A percentile compares a stretch with the other conserved stretches of the same genome.
These are phyloP conservation scores for Trichosanthes cucumerina DNA, from an alignment of 306 rosid species.

Conservation along the genomic window DNA sequence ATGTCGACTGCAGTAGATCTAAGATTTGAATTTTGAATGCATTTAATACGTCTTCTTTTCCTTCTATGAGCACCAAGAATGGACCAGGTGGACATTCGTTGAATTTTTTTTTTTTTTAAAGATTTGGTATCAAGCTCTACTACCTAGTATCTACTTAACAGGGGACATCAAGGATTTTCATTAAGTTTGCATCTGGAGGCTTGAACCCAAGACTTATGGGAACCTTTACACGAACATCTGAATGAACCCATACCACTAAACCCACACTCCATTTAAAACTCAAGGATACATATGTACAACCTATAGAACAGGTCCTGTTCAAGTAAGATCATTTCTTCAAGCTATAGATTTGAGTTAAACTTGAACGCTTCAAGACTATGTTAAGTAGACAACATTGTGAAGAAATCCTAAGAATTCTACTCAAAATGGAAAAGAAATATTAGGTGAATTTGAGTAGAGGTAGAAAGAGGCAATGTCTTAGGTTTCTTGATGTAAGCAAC, in stretches of 20 bases:
- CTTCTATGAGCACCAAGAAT: too few species aligned
- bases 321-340: background rate
- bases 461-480: background rate
- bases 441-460: background rate
- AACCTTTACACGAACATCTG: too few species aligned
- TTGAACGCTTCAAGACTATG: background rate
- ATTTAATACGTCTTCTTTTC: background rate
- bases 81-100: too few species aligned
- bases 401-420: background rate
- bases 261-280: too few species aligned
- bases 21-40: background rate
- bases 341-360: background rate
- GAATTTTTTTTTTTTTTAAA: background rate
- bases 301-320: too few species aligned
- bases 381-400: background rate
- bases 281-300: too few species aligned
- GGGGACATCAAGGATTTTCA: too few species aligned
- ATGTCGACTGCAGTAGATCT: background rate
- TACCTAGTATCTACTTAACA: too few species aligned
- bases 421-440: background rate
- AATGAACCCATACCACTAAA: too few species aligned
- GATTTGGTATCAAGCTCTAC: background rate
- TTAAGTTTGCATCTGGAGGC: too few species aligned
- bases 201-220: too few species aligned
- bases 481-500: background rate